These are phyloP conservation scores for Kuraishia ogatae DNA, from an alignment of 805 yeast species.

Conservation along the genomic window DNA sequence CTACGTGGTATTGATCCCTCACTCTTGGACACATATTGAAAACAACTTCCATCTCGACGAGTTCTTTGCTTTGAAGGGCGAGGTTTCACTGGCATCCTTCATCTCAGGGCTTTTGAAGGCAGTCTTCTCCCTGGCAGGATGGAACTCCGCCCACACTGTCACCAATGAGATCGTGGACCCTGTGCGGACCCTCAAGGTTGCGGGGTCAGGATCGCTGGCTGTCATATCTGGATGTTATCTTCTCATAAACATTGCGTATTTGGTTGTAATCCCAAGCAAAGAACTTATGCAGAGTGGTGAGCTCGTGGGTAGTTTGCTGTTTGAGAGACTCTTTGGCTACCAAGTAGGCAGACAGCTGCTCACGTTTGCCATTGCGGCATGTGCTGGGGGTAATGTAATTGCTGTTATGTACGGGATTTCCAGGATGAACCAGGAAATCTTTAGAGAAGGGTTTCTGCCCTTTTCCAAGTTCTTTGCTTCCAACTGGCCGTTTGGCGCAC, in stretches of 20 bases:
- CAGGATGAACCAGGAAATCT: slow-evolving; percentile 47
- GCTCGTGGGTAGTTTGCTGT: slow-evolving; percentile 42
- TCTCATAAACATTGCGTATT: slow-evolving; percentile 39
- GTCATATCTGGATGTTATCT: slow-evolving; percentile 35
- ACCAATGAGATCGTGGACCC: slow-evolving; percentile 50
- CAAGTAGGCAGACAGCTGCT: slow-evolving; percentile 38
- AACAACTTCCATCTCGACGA: slow-evolving; percentile 27
- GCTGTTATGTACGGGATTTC: slow-evolving; percentile 46
- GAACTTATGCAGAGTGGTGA: slow-evolving; percentile 38
- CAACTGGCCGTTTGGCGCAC: slow-evolving; percentile 46
- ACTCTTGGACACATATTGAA: slow-evolving; percentile 31
- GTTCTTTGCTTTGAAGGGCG: slow-evolving; percentile 18
- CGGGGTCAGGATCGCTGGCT: slow-evolving; percentile 40
- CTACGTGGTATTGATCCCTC: slow-evolving; percentile 45
- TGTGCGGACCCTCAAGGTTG: slow-evolving; percentile 37
- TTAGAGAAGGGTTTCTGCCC: slow-evolving; percentile 48
- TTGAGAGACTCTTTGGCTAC: slow-evolving; percentile 41
- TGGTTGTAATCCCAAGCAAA: slow-evolving; percentile 39
- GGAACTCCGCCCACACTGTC: slow-evolving; percentile 47
- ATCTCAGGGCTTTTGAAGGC: slow-evolving; percentile 44
- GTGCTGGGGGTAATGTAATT: slow-evolving; percentile 48
- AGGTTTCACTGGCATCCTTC: slow-evolving; percentile 31
- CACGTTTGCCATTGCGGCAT: slow-evolving; percentile 40
- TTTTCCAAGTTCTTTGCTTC: slow-evolving; percentile 41
- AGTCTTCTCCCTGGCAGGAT: slow-evolving; percentile 42